A percentile compares a stretch with the other conserved stretches of the same genome.
These are phyloP conservation scores for Sparassis latifolia DNA, from an alignment of 1,284 basidiomycete genomes.

Conservation along the genomic window DNA sequence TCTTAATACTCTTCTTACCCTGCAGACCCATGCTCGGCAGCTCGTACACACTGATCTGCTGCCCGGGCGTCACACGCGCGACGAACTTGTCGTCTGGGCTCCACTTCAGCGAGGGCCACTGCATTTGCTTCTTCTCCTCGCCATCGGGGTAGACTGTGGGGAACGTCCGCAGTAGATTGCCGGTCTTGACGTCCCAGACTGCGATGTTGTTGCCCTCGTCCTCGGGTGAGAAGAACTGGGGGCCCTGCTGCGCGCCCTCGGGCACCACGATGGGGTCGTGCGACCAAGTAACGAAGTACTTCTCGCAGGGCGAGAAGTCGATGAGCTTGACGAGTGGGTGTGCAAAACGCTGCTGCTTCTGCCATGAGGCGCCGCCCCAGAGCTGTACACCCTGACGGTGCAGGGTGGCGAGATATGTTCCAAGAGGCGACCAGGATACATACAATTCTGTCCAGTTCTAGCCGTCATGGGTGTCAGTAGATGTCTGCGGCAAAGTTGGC, in stretches of 20 bases:
- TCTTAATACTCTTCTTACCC: conserved; percentile 97
- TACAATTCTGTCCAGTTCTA: conserved; percentile 93
- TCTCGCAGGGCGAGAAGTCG: conserved; percentile 97
- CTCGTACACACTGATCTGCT: conserved; percentile 96
- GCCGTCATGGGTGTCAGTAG: background rate
- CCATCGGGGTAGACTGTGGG: conserved; percentile 56
- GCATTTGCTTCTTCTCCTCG: conserved; percentile 75
- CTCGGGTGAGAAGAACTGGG: conserved; percentile 85
- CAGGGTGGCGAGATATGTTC: conserved; percentile 90
- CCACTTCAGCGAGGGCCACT: conserved; percentile 98
- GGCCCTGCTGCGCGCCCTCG: conserved; percentile 74
- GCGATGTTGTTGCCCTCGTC: conserved; percentile 98
- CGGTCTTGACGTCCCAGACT: conserved; percentile 96
- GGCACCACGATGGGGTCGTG: conserved; percentile 90
- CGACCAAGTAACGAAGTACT: conserved; percentile 98
- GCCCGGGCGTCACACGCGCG: conserved; percentile 82
- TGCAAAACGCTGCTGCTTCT: conserved; percentile 83
- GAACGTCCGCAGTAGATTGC: conserved; percentile 91
- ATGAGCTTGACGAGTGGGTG: conserved; percentile 95
- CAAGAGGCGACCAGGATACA: conserved; percentile 95
- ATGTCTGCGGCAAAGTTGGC: background rate
- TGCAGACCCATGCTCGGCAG: conserved; percentile 91
- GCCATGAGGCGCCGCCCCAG: conserved; percentile 92
- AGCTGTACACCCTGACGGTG: conserved; percentile 95
- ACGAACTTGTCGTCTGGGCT: conserved; percentile 96